Evolutionary conservation across 1,284 basidiomycete genomes (phyloP), one percentile per base, ranked within the genome.

Genomic region (Athelia sp.): DNA sequence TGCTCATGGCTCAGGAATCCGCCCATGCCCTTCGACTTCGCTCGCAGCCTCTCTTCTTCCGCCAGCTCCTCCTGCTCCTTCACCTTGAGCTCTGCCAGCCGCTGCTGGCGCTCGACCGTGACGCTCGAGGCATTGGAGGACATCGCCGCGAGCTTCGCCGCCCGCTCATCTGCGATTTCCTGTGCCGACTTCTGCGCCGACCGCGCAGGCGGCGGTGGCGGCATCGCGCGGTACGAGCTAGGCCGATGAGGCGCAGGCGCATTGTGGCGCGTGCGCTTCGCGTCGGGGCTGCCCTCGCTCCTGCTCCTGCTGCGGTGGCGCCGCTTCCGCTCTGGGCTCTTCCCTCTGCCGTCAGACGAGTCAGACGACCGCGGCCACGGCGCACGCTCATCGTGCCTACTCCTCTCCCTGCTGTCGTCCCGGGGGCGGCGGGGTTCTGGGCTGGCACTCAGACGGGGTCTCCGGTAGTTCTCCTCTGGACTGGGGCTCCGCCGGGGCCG

Each of bases 121-220:
- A 93, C 75, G 15, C 69, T 63, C 22, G 72, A 65, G 1, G 94
- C 94, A 54, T 87, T 81, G 1, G 77, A 66, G 22, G 84, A 71
- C 94, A 98, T 97, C 10, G 90, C 88, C 0, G 90, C 93, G 17
- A 98, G 74, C 26, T 87, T 84, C 18, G 90, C 88, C 2, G 84
- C 84, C 26, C 93, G 87, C 48, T 87, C 83, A 1, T 81, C 76
- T 3, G 62, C 65, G 36, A 54, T n/a, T n/a, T n/a, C n/a, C n/a
- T n/a, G n/a, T n/a, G n/a, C n/a, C n/a, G n/a, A 54, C 19, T 59
- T 55, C 45, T 44, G 8, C 23, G 43, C 43, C 4, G 15, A 17
- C 9, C 9, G 6, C 8, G 36, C 36, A 58, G 57, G 22, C 53
- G 54, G 18, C 48, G 56, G 53, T 13, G 26, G 26, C 6, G n/a